Conservation (phyloP, 352 stramenopile genomes). For the Phytophthora idaei region DNA sequence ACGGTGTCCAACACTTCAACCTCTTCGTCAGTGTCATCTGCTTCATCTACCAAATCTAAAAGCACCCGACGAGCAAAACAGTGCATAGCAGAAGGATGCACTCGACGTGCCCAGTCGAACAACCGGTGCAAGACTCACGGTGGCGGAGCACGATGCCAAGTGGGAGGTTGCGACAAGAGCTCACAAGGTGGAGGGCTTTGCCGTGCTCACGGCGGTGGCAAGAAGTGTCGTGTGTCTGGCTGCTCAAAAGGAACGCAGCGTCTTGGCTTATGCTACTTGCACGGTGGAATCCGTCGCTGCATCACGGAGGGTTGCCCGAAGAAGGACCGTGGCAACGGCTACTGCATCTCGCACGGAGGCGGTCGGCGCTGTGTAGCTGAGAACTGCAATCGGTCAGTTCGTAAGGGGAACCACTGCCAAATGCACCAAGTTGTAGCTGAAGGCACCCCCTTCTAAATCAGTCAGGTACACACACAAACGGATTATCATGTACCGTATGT, state of each 20-base stretch:
- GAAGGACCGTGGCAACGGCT: conserved; percentile 83
- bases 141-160: conserved; percentile 74
- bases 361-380: conserved; percentile 68
- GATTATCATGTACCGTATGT: no score
- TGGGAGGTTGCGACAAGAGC: conserved; percentile 72
- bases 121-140: conserved; percentile 86
- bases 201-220: conserved; percentile 56
- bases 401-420: conserved; percentile 80
- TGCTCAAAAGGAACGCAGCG: conserved; percentile 83
- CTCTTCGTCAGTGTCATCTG: conserved; percentile 30
- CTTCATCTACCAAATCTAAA: conserved; percentile 36
- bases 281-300: conserved; percentile 78
- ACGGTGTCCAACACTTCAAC: conserved; percentile 34
- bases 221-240: conserved; percentile 68
- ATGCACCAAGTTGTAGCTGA: conserved; percentile 52
- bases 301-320: conserved; percentile 78
- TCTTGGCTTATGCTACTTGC: conserved; percentile 79
- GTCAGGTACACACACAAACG: neutral
- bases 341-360: conserved; percentile 82
- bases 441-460: conserved; percentile 52
- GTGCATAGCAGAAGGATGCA: conserved; percentile 66
- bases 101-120: conserved; percentile 73
- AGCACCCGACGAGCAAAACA: conserved; percentile 59
- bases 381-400: conserved; percentile 67
- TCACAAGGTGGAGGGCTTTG: conserved; percentile 75